Conservation (phyloP, 192 early-diverging fungal species). For the Coemansia guatemalensis region DNA sequence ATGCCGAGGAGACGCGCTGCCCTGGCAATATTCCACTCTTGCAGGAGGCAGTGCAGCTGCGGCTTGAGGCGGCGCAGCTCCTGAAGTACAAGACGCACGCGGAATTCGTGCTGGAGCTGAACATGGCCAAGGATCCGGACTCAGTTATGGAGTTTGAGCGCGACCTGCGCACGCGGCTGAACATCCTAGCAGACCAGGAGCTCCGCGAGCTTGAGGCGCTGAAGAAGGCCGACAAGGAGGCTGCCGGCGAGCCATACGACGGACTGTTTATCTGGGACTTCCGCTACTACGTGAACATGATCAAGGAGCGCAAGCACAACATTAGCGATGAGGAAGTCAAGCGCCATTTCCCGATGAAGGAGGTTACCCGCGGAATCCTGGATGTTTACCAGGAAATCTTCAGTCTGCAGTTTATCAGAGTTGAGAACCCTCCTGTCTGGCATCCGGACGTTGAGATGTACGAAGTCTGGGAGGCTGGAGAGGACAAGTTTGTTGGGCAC, state of each 20-base stretch:
- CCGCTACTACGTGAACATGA: slow-evolving; percentile 68
- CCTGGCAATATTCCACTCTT: slow-evolving; percentile 61
- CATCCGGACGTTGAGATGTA: slow-evolving; percentile 78
- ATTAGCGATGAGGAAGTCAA: slow-evolving; percentile 79
- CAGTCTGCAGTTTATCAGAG: slow-evolving; percentile 65
- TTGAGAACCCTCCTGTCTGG: slow-evolving; percentile 64
- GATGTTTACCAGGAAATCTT: slow-evolving; percentile 76
- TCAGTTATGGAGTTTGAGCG: slow-evolving; percentile 66
- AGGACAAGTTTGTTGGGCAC: slow-evolving; percentile 62
- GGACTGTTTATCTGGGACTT: slow-evolving; percentile 75
- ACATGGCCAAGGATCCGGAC: slow-evolving; percentile 78
- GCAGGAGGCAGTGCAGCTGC: slow-evolving; percentile 58
- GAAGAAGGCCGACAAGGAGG: slow-evolving; percentile 60
- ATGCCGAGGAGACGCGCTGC: slow-evolving; percentile 60
- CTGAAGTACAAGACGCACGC: slow-evolving; percentile 75
- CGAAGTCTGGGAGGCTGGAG: slow-evolving; percentile 72
- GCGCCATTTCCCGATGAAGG: slow-evolving; percentile 72
- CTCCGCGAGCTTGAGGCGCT: slow-evolving; percentile 59
- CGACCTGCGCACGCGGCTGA: slow-evolving; percentile 60
- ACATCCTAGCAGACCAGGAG: slow-evolving; percentile 61
- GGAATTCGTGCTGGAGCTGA: slow-evolving; percentile 68
- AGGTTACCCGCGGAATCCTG: slow-evolving; percentile 66
- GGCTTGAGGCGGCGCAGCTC: slow-evolving; percentile 58
- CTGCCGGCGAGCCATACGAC: slow-evolving; percentile 55
- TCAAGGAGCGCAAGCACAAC: slow-evolving; percentile 72